phyloP scores from a whole-genome alignment of 768 basidiomycete species.

The Suillus americanus region DNA sequence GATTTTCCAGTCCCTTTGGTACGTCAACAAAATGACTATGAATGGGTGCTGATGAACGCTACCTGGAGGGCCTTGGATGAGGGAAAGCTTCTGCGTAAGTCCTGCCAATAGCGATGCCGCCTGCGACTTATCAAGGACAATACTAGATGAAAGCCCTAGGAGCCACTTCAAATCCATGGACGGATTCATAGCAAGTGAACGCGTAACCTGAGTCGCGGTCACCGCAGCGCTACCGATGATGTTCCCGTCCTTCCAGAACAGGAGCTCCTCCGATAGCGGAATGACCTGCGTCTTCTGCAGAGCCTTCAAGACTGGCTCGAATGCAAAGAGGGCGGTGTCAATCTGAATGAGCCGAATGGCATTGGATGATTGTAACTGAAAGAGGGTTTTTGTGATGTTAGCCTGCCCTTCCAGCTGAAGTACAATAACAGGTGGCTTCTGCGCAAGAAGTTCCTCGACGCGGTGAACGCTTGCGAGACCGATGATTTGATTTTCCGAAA shows the following conservation, averaged over 20 bases:
- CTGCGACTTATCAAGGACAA: slow-evolving; percentile 55
- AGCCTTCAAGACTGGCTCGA: slow-evolving; percentile 56
- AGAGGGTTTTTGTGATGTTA: slow-evolving; percentile 39
- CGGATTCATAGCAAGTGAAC: slow-evolving; percentile 30
- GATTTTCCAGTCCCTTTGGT: slow-evolving; percentile 69
- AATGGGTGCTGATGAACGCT: slow-evolving; percentile 14
- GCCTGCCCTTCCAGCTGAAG: slow-evolving; percentile 50
- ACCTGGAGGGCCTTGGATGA: slow-evolving; percentile 78
- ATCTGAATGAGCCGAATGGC: slow-evolving; percentile 52
- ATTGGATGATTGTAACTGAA: slow-evolving; percentile 35
- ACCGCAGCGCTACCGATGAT: slow-evolving; percentile 13
- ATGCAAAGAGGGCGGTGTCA: slow-evolving; percentile 62
- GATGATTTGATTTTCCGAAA: slow-evolving; percentile 47
- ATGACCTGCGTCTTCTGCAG: slow-evolving; percentile 47
- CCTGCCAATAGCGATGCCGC: slow-evolving; percentile 44
- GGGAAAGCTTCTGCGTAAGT: slow-evolving; percentile 53
- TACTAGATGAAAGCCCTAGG: slow-evolving; percentile 36
- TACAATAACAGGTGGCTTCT: slow-evolving; percentile 49
- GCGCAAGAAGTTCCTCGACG: slow-evolving; percentile 50
- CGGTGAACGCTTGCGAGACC: slow-evolving; percentile 55
- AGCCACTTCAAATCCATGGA: slow-evolving; percentile 40
- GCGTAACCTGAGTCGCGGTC: slow-evolving; percentile 24
- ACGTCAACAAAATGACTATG: background rate
- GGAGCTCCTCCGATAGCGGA: slow-evolving; percentile 49
- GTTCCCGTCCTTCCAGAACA: slow-evolving; percentile 47